Conservation (phyloP, 1,284 basidiomycete genomes). For the Apiotrichum laibachii region DNA sequence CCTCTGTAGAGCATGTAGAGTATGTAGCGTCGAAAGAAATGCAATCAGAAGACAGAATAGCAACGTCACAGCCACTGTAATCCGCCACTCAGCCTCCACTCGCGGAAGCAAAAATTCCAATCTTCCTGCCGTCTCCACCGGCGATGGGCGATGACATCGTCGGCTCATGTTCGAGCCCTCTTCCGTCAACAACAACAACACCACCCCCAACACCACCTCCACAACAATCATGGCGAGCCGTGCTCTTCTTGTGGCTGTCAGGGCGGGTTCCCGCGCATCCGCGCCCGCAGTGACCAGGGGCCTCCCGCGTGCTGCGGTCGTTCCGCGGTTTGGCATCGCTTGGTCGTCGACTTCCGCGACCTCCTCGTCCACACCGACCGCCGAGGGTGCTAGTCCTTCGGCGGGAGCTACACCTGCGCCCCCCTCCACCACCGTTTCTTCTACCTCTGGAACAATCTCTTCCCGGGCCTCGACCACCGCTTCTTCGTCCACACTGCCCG, state of each 20-base stretch:
- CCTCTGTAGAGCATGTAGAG: too few species aligned
- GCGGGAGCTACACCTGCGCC: too few species aligned
- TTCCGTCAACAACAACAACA: background rate
- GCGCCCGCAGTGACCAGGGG: background rate
- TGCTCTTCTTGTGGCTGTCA: background rate
- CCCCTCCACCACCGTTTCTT: too few species aligned
- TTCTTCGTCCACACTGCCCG: background rate
- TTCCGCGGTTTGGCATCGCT: background rate
- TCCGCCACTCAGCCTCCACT: background rate
- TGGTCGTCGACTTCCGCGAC: too few species aligned
- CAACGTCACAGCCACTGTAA: too few species aligned
- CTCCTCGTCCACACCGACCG: too few species aligned
- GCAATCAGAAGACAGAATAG: too few species aligned
- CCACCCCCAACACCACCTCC: background rate
- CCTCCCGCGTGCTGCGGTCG: background rate
- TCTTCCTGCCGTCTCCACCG: background rate
- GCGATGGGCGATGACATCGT: background rate
- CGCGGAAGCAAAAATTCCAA: slow-evolving; percentile 5
- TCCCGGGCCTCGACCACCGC: background rate
- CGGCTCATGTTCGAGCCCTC: background rate
- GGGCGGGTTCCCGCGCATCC: background rate
- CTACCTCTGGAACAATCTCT: too few species aligned
- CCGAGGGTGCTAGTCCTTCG: too few species aligned
- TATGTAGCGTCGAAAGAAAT: too few species aligned
- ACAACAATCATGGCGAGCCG: slow-evolving; percentile 3